Evolutionary conservation across 305 asterid genomes (phyloP).

Genomic region (Fraxinus baroniana): DNA sequence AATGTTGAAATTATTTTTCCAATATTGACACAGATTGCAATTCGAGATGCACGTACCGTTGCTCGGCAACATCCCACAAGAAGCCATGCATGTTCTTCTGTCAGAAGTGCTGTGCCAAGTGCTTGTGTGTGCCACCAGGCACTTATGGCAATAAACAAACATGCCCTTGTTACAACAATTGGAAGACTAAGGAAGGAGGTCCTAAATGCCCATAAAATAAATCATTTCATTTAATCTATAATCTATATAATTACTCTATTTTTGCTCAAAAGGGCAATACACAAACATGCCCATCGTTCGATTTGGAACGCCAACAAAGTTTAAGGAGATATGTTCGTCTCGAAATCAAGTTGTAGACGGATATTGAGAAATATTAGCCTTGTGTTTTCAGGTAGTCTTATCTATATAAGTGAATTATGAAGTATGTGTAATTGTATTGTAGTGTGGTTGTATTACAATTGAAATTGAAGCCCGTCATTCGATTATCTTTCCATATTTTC

Average conservation of each 20-base stretch:
- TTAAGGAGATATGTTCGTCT: not conserved
- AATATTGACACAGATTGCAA: conserved; percentile 24
- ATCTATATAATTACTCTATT: not conserved
- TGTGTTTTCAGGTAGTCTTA: not conserved
- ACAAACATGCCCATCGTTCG: not conserved
- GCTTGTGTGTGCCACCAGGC: conserved; percentile 58
- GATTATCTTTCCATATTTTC: no score
- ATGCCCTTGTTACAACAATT: conserved; percentile 51
- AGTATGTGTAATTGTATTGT: not conserved
- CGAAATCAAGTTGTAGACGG: not conserved
- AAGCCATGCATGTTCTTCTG: conserved; percentile 29
- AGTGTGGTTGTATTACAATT: not conserved
- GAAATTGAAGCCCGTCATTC: not conserved
- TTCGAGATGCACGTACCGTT: conserved; percentile 33
- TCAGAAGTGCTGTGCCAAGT: conserved; percentile 44
- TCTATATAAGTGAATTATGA: not conserved
- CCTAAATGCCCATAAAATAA: conserved; percentile 47
- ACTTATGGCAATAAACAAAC: conserved; percentile 45
- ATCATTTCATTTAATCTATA: not conserved
- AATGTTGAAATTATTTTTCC: not conserved
- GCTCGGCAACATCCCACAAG: conserved; percentile 37
- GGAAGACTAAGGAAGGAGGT: conserved; percentile 54
- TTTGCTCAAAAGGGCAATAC: not conserved
- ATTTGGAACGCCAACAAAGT: not conserved
- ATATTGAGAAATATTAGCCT: not conserved